Base-by-base conservation (phyloP, 129 eudicot species). In the Pittosporum tobira region DNA sequence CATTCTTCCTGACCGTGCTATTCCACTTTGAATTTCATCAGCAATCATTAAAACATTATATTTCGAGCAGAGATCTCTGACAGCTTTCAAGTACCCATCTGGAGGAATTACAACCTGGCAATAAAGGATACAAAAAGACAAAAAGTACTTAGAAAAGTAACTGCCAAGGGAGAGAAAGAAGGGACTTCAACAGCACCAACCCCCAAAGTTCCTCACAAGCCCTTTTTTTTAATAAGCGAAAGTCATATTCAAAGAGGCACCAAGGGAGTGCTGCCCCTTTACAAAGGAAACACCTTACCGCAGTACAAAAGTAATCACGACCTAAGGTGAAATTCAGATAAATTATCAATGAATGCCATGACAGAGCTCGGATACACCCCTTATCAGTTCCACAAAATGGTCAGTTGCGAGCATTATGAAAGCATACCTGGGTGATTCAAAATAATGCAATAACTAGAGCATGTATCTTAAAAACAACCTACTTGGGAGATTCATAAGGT, bases 11-110 rank as follows among this genome's bases (percentile, higher is more conserved):
- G 99, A 86, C 38, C 99, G 71, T 34, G 84, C 99, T 56, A 93
- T 73, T 50, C 99, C 99, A 75, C 94, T 87, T 81, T 93, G 99
- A 63, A 93, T 87, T 68, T 93, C 99, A 66, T 93, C 99, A 60
- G 99, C 99, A 51, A 93, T 93, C 99, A 93, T 93, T 67, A 93
- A 67, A 16, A 93, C 62, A 55, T 84, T 75, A 61, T 78, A 72
- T 65, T 84, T 87, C 52, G 99, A 67, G 84, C 99, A 93, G 61
- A 93, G 96, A 57, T 93, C 94, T 69, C 96, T 84, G 14, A 87
- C 94, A 46, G 86, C 76, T 73, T 93, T 80, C 23, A 93, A 75
- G 57, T 84, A 93, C 40, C 99, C 99, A 67, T 83, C 91, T 36
- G 94, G 94, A 42, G 99, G 99, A 75, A 93, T 75, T 51, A 87